phyloP scores from a whole-genome alignment of 2,329 filamentous ascomycete genomes.

The Exophiala aquamarina region DNA sequence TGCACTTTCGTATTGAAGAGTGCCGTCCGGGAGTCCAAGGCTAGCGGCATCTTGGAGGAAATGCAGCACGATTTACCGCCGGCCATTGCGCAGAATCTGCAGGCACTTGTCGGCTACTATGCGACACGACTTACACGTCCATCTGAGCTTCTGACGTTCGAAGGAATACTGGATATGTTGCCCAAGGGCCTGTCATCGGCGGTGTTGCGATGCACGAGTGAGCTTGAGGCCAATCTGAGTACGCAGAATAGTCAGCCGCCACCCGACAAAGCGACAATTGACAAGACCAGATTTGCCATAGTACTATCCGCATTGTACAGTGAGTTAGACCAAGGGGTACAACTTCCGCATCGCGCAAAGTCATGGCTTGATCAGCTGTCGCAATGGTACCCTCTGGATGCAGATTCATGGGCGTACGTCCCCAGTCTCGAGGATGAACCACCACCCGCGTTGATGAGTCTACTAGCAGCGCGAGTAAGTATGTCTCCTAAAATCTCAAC shows the following conservation, averaged over 20 bases:
- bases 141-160: conserved; percentile 21
- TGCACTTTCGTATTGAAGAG: conserved; percentile 40
- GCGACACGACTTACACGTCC: conserved; percentile 18
- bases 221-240: conserved; percentile 9
- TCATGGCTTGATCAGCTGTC: conserved; percentile 34
- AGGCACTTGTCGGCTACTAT: conserved; percentile 11
- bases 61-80: conserved; percentile 11
- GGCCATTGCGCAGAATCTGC: conserved; percentile 10
- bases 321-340: conserved; percentile 20
- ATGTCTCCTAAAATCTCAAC: conserved; percentile 14
- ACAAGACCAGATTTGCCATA: conserved; percentile 23
- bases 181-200: conserved; percentile 10
- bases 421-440: conserved; percentile 24
- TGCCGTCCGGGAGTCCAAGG: conserved; percentile 28
- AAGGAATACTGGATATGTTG: conserved; percentile 21
- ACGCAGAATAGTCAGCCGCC: not conserved
- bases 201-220: conserved; percentile 13
- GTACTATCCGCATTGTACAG: conserved; percentile 25
- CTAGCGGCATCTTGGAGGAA: conserved; percentile 11
- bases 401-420: conserved; percentile 33
- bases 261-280: not conserved
- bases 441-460: conserved; percentile 21
- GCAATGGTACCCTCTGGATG: conserved; percentile 30
- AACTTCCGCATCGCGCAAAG: conserved; percentile 35
- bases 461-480: conserved; percentile 17